A percentile compares a stretch with the other conserved stretches of the same genome.
Evolutionary conservation across 73 alveolate species (phyloP).

Genomic region (Paramecium pentaurelia): DNA sequence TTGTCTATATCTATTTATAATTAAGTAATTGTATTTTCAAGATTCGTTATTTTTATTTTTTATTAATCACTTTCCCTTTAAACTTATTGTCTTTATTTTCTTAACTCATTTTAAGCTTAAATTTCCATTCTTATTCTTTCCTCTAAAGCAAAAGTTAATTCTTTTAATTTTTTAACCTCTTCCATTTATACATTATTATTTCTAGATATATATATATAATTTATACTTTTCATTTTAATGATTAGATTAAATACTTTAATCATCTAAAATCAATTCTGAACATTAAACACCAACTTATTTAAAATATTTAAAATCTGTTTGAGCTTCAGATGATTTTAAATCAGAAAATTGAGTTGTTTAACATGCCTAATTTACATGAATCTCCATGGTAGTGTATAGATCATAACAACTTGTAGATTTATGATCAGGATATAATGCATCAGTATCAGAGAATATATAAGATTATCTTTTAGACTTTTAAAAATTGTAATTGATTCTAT

Average conservation of each 20-base stretch:
- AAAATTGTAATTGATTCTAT: background rate
- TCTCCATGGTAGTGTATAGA: background rate
- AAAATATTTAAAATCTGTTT: background rate
- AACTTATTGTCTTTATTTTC: background rate
- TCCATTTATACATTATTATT: background rate
- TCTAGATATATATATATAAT: background rate
- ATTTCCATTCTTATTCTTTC: background rate
- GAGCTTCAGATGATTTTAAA: background rate
- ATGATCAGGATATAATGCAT: background rate
- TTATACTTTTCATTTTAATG: background rate
- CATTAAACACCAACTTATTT: background rate
- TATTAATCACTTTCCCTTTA: background rate
- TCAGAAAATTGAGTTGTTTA: background rate
- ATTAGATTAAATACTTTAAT: background rate
- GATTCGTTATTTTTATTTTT: background rate
- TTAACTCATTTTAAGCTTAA: background rate
- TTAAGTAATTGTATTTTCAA: background rate
- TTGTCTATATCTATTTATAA: background rate
- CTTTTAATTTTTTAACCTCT: background rate
- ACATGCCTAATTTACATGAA: background rate
- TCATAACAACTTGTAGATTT: background rate
- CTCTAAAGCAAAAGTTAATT: background rate
- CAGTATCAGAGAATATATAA: background rate
- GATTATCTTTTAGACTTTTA: background rate
- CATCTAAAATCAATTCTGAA: background rate